Evolutionary conservation across 768 basidiomycete species (phyloP), one percentile per base, ranked within the genome.

Genomic region (Lyophyllum atratum): DNA sequence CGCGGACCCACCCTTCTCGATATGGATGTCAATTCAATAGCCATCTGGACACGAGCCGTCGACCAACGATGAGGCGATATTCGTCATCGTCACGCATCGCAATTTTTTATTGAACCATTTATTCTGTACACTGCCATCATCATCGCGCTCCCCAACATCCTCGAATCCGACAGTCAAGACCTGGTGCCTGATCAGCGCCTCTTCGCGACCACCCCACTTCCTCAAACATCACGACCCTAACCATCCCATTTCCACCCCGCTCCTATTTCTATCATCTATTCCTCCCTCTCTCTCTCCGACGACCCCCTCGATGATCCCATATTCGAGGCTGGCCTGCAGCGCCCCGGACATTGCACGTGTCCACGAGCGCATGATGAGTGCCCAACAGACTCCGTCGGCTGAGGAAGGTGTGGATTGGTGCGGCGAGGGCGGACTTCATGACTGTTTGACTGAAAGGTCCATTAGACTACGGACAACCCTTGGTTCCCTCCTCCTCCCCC

Each of bases 91-190:
- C 73, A 65, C 67, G 67, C 64, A 66, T 68, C 72, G 69, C 70
- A 74, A 66, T 74, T 77, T 72, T 79, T 76, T 76, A 77, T 75
- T 75, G 71, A 72, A 67, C 70, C 73, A 74, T 73, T 70, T 70
- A 73, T 76, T 67, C 65, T 61, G 59, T 66, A 64, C 52, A 50
- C 50, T 52, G 42, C 37, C 22, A 26, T 25, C 55, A 50, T 34
- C 52, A 37, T 28, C 50, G 39, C 54, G 14, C 40, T 55, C 19
- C 48, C 49, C 56, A 26, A 24, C 57, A 33, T 44, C 54, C 48
- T 59, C 26, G 51, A 48, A 54, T 61, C 62, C 54, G 53, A 21
- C 34, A 57, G 64, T 67, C 62, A 58, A 49, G 60, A 49, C 67
- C 68, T 59, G 65, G 74, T 75, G 78, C 64, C 70, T 82, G 76